phyloP scores from a whole-genome alignment of 2,329 filamentous ascomycete genomes.

The Colletotrichum horii region DNA sequence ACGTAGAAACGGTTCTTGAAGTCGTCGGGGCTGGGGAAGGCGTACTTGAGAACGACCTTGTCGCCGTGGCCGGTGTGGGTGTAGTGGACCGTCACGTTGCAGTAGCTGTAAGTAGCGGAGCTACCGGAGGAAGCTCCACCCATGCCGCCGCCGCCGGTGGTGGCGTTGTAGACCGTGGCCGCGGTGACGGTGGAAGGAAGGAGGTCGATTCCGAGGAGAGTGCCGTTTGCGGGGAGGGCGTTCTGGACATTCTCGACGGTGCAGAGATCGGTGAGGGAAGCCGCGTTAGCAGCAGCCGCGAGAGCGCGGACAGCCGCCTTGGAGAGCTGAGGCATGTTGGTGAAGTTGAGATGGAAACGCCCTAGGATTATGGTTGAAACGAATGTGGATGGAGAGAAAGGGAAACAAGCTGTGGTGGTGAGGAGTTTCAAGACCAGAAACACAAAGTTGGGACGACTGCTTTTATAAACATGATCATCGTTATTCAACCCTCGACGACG shows the following conservation, averaged over 20 bases:
- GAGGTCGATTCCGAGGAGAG: constrained; percentile 31
- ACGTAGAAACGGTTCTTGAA: constrained; percentile 51
- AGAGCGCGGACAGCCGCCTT: neutral
- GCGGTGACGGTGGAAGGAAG: constrained; percentile 19
- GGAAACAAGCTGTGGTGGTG: neutral
- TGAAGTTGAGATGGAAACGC: neutral
- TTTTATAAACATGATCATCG: neutral
- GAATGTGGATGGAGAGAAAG: neutral
- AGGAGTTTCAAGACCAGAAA: neutral
- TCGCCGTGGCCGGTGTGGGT: constrained; percentile 41
- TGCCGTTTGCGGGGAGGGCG: constrained; percentile 26
- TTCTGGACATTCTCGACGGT: constrained; percentile 25
- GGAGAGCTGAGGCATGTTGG: neutral
- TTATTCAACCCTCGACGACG: neutral
- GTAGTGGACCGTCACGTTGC: constrained; percentile 52
- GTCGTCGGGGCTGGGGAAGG: constrained; percentile 44
- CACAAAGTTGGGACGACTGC: neutral
- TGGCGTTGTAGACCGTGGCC: constrained; percentile 11
- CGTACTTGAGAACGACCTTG: constrained; percentile 43
- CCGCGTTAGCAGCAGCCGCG: constrained; percentile 15
- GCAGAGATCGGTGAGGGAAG: constrained; percentile 26
- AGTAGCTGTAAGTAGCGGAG: constrained; percentile 41
- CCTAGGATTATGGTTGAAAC: neutral
- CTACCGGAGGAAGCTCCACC: constrained; percentile 37
- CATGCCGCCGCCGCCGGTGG: constrained; percentile 28